A percentile compares a stretch with the other conserved stretches of the same genome.
Conservation (phyloP, 2,329 filamentous ascomycete species). For the Pseudofabraea citricarpa region DNA sequence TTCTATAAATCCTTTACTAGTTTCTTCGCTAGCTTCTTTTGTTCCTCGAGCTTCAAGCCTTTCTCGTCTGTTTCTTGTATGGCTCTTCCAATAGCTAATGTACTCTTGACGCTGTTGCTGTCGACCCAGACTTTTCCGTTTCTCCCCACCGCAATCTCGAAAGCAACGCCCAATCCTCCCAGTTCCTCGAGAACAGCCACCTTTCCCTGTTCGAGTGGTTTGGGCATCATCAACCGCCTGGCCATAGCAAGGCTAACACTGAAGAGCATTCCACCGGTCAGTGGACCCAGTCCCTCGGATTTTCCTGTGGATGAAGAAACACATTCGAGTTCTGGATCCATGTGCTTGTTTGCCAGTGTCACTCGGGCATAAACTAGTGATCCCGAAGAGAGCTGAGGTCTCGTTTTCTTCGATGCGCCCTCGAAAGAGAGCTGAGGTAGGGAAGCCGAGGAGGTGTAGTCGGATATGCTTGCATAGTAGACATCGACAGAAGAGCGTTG, state of each 20-base stretch:
- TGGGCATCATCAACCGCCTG: slow-evolving; percentile 67
- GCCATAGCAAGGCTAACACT: slow-evolving; percentile 75
- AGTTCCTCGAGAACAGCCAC: slow-evolving; percentile 76
- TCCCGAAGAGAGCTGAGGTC: slow-evolving; percentile 69
- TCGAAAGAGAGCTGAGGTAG: slow-evolving; percentile 92
- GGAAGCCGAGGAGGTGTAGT: slow-evolving; percentile 58
- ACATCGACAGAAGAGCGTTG: slow-evolving; percentile 70
- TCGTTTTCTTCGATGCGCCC: slow-evolving; percentile 84
- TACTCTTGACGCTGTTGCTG: slow-evolving; percentile 66
- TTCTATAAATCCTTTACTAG: slow-evolving; percentile 41
- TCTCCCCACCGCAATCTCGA: slow-evolving; percentile 88
- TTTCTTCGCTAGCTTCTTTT: slow-evolving; percentile 65
- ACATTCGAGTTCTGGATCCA: slow-evolving; percentile 88
- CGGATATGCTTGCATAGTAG: slow-evolving; percentile 74
- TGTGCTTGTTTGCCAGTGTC: slow-evolving; percentile 69
- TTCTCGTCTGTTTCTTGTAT: slow-evolving; percentile 73
- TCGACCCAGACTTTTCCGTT: slow-evolving; percentile 94
- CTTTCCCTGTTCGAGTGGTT: slow-evolving; percentile 55
- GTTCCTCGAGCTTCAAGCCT: slow-evolving; percentile 56
- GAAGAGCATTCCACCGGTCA: slow-evolving; percentile 84
- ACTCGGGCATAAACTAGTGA: slow-evolving; percentile 88
- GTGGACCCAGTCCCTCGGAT: slow-evolving; percentile 77
- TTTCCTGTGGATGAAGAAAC: slow-evolving; percentile 83
- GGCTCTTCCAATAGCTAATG: slow-evolving; percentile 74
- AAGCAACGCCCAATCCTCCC: slow-evolving; percentile 70